These are phyloP conservation scores for Mycena albidolilacea DNA, from an alignment of 768 basidiomycete species.

Conservation along the genomic window DNA sequence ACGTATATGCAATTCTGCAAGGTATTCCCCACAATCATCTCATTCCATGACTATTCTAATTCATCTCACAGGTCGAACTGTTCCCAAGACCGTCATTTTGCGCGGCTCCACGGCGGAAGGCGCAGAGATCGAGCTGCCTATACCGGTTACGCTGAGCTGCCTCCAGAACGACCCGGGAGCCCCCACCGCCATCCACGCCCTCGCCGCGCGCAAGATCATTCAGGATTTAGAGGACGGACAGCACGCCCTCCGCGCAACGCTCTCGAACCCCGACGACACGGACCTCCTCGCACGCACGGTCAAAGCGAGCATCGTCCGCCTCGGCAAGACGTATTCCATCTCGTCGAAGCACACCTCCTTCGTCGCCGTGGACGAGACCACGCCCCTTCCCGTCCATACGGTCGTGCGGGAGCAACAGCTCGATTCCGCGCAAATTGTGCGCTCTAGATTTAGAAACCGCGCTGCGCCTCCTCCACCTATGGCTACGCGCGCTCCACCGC, in stretches of 20 bases:
- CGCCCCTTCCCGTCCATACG: background rate
- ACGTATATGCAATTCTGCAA: constrained; percentile 35
- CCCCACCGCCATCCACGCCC: constrained; percentile 36
- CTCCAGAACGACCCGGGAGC: constrained; percentile 30
- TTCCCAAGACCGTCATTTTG: constrained; percentile 35
- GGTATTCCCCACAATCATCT: constrained; percentile 11
- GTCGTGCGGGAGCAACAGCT: no score
- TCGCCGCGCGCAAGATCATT: constrained; percentile 38
- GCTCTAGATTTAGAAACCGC: no score
- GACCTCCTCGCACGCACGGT: constrained; percentile 29
- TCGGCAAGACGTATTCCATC: constrained; percentile 39
- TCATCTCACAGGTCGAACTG: constrained; percentile 17
- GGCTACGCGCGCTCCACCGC: background rate
- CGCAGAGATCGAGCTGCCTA: constrained; percentile 36
- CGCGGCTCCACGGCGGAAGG: constrained; percentile 37
- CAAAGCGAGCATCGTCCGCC: constrained; percentile 36
- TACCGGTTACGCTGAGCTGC: constrained; percentile 32
- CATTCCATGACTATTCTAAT: background rate
- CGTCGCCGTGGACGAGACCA: constrained; percentile 37
- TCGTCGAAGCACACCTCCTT: constrained; percentile 36
- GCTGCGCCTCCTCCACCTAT: no score
- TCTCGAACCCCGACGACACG: constrained; percentile 27
- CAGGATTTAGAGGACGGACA: constrained; percentile 41
- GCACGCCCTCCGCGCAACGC: constrained; percentile 15
- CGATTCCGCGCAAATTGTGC: no score